Evolutionary conservation across 495 filamentous ascomycete genomes (phyloP).

Genomic region (Penicillium malachiteum): DNA sequence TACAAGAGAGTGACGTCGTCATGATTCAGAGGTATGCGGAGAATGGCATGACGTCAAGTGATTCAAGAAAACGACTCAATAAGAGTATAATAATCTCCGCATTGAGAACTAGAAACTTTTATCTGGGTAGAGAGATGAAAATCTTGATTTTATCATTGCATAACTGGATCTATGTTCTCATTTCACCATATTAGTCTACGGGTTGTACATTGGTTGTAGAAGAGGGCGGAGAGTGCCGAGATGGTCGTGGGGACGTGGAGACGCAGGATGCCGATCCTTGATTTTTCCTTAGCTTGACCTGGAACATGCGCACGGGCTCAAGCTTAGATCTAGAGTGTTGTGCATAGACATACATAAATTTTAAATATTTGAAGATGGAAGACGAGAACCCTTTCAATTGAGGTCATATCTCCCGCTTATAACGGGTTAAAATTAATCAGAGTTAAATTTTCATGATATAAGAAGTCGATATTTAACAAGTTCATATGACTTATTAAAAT

Average conservation of each 20-base stretch:
- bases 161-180: not conserved
- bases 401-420: no score
- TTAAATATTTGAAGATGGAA: no score
- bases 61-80: not conserved
- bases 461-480: no score
- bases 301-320: constrained; percentile 12
- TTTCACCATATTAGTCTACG: not conserved
- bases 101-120: not conserved
- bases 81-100: not conserved
- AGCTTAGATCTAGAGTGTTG: constrained; percentile 10
- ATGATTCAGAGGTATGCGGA: constrained; percentile 36
- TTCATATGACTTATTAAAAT: no score
- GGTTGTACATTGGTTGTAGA: not conserved
- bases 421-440: no score
- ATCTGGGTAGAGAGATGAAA: not conserved
- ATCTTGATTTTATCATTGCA: not conserved
- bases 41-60: constrained; percentile 26
- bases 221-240: no score
- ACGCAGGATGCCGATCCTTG: not conserved
- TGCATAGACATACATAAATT: not conserved
- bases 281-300: not conserved
- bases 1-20: constrained; percentile 38
- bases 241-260: not conserved
- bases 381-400: no score
- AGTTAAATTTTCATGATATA: no score